Percentiles rank a stretch among this genome's conserved stretches.
Conservation (phyloP, 2,329 filamentous ascomycete genomes). For the Helminthosporium solani region DNA sequence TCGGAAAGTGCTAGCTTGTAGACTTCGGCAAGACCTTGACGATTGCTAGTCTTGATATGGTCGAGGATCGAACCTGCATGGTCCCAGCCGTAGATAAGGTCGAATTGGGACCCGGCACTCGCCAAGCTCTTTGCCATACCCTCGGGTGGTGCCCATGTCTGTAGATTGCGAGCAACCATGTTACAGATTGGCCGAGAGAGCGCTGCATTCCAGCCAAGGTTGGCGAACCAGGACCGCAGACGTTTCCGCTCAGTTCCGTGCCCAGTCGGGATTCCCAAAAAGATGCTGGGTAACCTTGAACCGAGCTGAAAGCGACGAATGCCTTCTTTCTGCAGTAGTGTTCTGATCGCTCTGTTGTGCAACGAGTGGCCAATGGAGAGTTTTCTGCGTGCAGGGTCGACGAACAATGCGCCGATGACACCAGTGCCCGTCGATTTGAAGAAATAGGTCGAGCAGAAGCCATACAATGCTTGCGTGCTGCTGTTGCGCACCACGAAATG, state of each 20-base stretch:
- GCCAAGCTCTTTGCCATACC: constrained; percentile 73
- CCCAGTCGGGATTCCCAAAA: constrained; percentile 75
- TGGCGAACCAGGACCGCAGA: constrained; percentile 80
- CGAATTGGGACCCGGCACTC: constrained; percentile 73
- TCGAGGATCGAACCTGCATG: constrained; percentile 72
- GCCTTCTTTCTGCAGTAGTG: constrained; percentile 67
- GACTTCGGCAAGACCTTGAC: constrained; percentile 76
- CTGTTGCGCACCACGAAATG: constrained; percentile 95
- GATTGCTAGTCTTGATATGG: constrained; percentile 71
- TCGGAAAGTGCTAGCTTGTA: constrained; percentile 75
- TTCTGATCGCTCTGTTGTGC: constrained; percentile 79
- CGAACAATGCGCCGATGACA: constrained; percentile 82
- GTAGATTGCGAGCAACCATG: constrained; percentile 72
- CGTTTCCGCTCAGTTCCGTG: constrained; percentile 62
- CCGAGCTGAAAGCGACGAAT: constrained; percentile 82
- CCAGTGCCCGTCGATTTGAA: constrained; percentile 68
- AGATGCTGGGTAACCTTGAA: constrained; percentile 78
- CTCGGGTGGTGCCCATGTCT: constrained; percentile 72
- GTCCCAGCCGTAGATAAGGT: constrained; percentile 77
- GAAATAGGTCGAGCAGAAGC: constrained; percentile 88
- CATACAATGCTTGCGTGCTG: constrained; percentile 86
- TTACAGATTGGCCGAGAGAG: constrained; percentile 65
- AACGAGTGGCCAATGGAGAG: constrained; percentile 88
- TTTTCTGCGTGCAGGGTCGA: constrained; percentile 82
- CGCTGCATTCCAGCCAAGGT: constrained; percentile 80